phyloP scores from a whole-genome alignment of 2,329 filamentous ascomycete genomes.

The Metarhizium brunneum region DNA sequence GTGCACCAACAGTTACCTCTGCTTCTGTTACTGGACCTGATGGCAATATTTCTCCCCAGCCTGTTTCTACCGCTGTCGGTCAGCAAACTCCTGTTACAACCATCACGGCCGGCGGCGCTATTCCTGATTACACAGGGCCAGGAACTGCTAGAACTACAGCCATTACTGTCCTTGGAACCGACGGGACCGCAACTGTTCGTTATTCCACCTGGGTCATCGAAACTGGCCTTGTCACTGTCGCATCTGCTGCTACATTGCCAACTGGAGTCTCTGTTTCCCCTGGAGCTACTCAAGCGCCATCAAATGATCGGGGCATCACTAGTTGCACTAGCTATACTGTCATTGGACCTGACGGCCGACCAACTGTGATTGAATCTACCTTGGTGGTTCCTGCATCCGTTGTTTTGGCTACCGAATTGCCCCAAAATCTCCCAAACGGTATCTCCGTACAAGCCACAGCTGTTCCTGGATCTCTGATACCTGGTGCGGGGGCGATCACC shows the following conservation, averaged over 20 bases:
- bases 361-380: slow-evolving; percentile 25
- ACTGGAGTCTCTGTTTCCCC: not conserved
- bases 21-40: not conserved
- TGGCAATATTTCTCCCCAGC: slow-evolving; percentile 1
- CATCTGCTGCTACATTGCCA: slow-evolving; percentile 2
- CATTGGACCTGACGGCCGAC: slow-evolving; percentile 21
- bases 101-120: slow-evolving; percentile 4
- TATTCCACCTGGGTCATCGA: slow-evolving; percentile 7
- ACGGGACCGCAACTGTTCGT: slow-evolving; percentile 7
- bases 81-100: slow-evolving; percentile 6
- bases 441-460: slow-evolving; percentile 4
- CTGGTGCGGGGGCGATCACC: slow-evolving; percentile 11
- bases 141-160: slow-evolving; percentile 3
- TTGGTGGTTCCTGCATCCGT: slow-evolving; percentile 17
- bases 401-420: slow-evolving; percentile 5
- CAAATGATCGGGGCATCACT: slow-evolving; percentile 6
- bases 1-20: not conserved
- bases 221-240: slow-evolving; percentile 3
- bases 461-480: slow-evolving; percentile 4
- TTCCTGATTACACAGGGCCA: slow-evolving; percentile 4
- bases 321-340: slow-evolving; percentile 16
- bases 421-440: slow-evolving; percentile 7
- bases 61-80: not conserved
- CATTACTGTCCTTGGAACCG: slow-evolving; percentile 5
- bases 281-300: slow-evolving; percentile 1